Base-by-base conservation (phyloP, 768 basidiomycete genomes). In the Boletellus ananas region DNA sequence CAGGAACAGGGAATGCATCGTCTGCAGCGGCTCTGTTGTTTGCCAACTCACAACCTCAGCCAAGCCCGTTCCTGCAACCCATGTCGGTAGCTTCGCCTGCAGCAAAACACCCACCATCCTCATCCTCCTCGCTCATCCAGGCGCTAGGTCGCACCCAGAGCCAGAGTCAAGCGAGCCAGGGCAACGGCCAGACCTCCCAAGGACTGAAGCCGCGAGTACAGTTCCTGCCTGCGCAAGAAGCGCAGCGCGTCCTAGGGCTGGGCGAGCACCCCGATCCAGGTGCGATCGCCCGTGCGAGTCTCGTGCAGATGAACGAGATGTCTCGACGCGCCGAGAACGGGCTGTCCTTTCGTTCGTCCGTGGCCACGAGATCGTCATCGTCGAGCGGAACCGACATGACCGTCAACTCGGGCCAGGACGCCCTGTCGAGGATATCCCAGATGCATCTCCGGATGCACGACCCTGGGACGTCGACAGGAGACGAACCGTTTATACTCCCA, bases 271-370 rank as follows among this genome's bases (percentile, higher is more conserved):
- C 73, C 11, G 80, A 79, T 58, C 68, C 72, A n/a, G 74, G 80
- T 33, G 77, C 60, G 35, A 52, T 87, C 40, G 86, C 84, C 4
- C 78, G 81, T 20, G 84, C 83, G 14, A 79, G 82, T 45, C 77
- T 90, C 51, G 74, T 80, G 58, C 86, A 87, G 64, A 85, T 90
- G 82, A 88, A 83, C 67, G 87, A 89, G 61, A 78, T 86, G 55
- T 85, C 85, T 38, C 72, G 84, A 45, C 76, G 84, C 23, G 84
- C 80, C 4, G 75, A 76, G 58, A 75, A 70, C 47, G 61, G 56
- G 0, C 1, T 52, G 40, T 52, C 63, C 48, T 63, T 64, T 55
- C 65, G 63, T 17, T 61, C 72, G 18, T 62, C 45, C 43, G 34
- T 51, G 42, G 49, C 51, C 0, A 45, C 54, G 25, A 36, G 62